phyloP scores from a whole-genome alignment of 2,329 filamentous ascomycete genomes.

The Hirsutella thompsonii region DNA sequence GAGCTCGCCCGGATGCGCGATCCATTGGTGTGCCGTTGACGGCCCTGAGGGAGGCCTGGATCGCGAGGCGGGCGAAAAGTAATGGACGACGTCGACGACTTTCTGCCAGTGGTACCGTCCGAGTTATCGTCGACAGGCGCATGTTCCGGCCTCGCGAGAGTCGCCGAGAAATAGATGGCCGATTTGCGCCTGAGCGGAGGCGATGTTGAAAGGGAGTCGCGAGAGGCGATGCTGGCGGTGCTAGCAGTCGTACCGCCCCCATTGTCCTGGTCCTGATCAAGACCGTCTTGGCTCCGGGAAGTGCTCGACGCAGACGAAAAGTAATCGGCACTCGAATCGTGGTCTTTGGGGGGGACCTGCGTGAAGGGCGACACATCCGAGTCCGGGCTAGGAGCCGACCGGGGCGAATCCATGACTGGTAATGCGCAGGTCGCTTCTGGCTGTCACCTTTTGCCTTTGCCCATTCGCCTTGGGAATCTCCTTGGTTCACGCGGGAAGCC shows the following conservation, averaged over 20 bases:
- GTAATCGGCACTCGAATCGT: conserved; percentile 12
- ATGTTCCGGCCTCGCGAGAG: conserved; percentile 15
- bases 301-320: conserved; percentile 13
- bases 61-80: conserved; percentile 30
- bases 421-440: neutral
- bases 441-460: too few species aligned
- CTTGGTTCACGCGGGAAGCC: too few species aligned
- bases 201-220: conserved; percentile 16
- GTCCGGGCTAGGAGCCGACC: conserved; percentile 19
- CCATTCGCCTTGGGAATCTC: too few species aligned
- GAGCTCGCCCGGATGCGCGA: conserved; percentile 31
- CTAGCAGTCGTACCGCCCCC: conserved; percentile 7
- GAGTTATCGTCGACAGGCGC: conserved; percentile 4
- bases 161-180: conserved; percentile 20
- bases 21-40: conserved; percentile 29
- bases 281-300: neutral
- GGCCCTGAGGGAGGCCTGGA: conserved; percentile 33
- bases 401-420: conserved; percentile 9
- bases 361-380: conserved; percentile 31
- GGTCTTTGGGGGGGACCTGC: conserved; percentile 6
- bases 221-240: conserved; percentile 2
- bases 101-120: conserved; percentile 1
- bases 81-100: conserved; percentile 34
- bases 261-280: neutral
- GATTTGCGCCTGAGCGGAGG: conserved; percentile 17